Base-by-base conservation (phyloP, 441 rosid species). In the Theobroma grandiflorum region DNA sequence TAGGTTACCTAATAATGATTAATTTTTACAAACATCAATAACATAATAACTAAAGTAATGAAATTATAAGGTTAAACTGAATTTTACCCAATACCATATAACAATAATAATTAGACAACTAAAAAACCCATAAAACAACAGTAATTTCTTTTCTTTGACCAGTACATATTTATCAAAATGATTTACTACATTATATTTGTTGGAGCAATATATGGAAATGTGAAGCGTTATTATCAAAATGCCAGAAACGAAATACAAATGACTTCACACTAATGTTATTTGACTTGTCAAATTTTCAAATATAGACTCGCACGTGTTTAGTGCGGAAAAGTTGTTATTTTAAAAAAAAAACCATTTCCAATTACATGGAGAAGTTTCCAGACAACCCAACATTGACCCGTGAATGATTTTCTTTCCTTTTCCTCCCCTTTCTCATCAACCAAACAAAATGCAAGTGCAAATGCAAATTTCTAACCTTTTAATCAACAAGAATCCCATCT, bases 381-480 rank as follows among this genome's bases (percentile, higher is more conserved):
- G 65, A 22, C 14, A 40, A 22, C 3, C 40, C 5, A 20, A 12
- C 18, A 7, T 45, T 7, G 49, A 45, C 69, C 58, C 58, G 4
- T 2, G 12, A 53, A 53, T 9, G 26, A 6, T 61, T 70, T 78
- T 50, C 35, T 74, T 58, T 45, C 38, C 4, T 57, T 43, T 77
- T 57, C 64, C 57, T 45, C 5, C 20, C 16, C 31, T 49, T 66
- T 62, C 55, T 72, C 71, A 80, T 18, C 37, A 75, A 74, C 52
- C 80, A 81, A 72, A 68, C 35, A 64, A 15, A 62, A 3, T 0
- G 10, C 8, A 70, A 38, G 67, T 72, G 47, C 63, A 73, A 82
- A 37, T 26, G 47, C 63, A 73, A 82, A 37, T 26, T 16, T 49
- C 6, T 5, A 31, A 63, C 33, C 66, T 72, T 66, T 35, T 1